These are phyloP conservation scores for Clitopilus passeckerianus DNA, from an alignment of 768 basidiomycete species.

Conservation along the genomic window DNA sequence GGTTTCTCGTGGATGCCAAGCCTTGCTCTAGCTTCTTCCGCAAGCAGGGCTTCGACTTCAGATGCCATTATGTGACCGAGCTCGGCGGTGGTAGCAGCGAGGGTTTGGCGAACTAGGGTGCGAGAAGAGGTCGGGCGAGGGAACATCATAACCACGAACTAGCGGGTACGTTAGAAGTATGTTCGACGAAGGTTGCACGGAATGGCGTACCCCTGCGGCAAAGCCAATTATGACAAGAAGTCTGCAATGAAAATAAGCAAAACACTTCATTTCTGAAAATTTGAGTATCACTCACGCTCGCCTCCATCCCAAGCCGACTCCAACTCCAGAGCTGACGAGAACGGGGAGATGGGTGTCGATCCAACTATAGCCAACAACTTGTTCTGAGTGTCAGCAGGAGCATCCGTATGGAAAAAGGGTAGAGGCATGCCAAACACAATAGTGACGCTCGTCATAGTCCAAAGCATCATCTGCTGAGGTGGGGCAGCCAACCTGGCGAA, in stretches of 20 bases:
- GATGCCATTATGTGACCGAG: conserved; percentile 31
- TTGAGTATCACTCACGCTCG: conserved; percentile 26
- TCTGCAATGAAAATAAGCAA: conserved; percentile 14
- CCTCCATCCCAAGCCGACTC: conserved; percentile 34
- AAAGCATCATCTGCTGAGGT: conserved; percentile 27
- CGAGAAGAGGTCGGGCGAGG: conserved; percentile 38
- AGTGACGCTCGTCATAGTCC: conserved; percentile 33
- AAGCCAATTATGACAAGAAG: conserved; percentile 41
- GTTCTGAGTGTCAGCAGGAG: background rate
- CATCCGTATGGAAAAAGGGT: background rate
- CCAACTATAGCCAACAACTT: conserved; percentile 40
- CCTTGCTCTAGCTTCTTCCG: conserved; percentile 32
- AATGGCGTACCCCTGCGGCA: conserved; percentile 31
- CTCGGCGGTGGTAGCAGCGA: conserved; percentile 30
- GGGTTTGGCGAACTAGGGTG: conserved; percentile 34
- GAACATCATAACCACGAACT: conserved; percentile 44
- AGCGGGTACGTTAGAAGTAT: background rate
- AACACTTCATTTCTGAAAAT: background rate
- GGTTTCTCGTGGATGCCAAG: conserved; percentile 23
- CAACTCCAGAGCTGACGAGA: conserved; percentile 27
- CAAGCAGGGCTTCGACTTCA: conserved; percentile 39
- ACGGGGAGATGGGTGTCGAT: conserved; percentile 26
- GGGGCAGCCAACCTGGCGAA: conserved; percentile 29
- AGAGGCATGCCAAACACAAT: conserved; percentile 26
- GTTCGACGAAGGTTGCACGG: background rate